These are phyloP conservation scores for Globisporangium barbulae DNA, from an alignment of 352 stramenopile genomes.

Conservation along the genomic window DNA sequence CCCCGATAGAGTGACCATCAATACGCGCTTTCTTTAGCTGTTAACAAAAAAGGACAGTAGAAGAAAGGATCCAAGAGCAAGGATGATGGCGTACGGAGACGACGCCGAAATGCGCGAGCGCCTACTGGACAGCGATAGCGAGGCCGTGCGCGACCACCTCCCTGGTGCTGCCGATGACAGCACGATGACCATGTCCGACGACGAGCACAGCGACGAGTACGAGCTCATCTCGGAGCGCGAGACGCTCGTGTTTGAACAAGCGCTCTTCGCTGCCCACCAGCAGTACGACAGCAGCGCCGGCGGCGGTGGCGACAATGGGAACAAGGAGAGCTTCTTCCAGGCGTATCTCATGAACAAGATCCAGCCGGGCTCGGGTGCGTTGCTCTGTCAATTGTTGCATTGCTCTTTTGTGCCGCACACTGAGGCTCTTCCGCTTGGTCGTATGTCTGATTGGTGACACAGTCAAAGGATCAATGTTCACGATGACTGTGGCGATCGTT, in stretches of 20 bases:
- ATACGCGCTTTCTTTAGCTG: too few species aligned
- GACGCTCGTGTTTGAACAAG: conserved; percentile 77
- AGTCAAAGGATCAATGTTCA: conserved; percentile 91
- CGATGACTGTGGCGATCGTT: conserved; percentile 86
- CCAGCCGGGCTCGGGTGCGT: conserved; percentile 72
- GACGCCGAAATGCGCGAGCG: conserved; percentile 24
- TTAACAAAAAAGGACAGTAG: not conserved
- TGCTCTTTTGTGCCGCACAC: not conserved
- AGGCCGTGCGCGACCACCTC: conserved; percentile 4
- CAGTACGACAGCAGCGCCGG: conserved; percentile 13
- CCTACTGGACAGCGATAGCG: conserved; percentile 19
- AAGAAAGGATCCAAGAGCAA: not conserved
- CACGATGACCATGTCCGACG: conserved; percentile 18
- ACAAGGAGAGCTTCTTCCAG: conserved; percentile 53
- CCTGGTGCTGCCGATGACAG: conserved; percentile 3
- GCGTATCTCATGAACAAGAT: conserved; percentile 81
- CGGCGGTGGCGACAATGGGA: not conserved
- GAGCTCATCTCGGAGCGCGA: conserved; percentile 72
- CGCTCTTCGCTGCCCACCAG: conserved; percentile 37
- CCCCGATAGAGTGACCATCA: too few species aligned
- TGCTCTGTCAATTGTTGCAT: not conserved
- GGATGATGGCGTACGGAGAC: conserved; percentile 31
- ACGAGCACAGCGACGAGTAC: conserved; percentile 44
- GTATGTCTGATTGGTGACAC: conserved; percentile 1
- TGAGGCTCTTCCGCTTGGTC: not conserved